Base-by-base conservation (phyloP, 371 early-diverging fungal species). In the Mucor circinelloides region DNA sequence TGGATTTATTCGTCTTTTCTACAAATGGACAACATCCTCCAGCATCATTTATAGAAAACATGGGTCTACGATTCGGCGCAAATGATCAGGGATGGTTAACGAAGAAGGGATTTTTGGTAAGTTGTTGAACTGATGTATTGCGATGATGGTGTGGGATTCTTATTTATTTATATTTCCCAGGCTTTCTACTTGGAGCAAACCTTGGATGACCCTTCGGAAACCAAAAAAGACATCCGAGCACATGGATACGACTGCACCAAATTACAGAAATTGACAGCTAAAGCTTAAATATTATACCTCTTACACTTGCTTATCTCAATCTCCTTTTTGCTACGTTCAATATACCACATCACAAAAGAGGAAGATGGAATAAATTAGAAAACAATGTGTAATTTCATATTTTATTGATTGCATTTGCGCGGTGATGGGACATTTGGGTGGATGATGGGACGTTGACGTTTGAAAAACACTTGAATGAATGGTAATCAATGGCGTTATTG, bases 171-270 rank as follows among this genome's bases (percentile, higher is more conserved):
- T 7, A 48, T 48, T 48, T 48, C 48, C 48, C 54, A 79, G 80
- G 84, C 82, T 55, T 88, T 88, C 64, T 88, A 85, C 68, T 71
- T 86, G 60, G 86, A 88, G 52, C 88, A 88, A 68, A 86, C 88
- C 0, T 64, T 88, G 28, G 88, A 80, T 59, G 88, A 88, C 58
- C 82, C 83, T 4, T 75, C 80, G n/a, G 88, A 88, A 69, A 88
- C 88, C 1, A 74, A 83, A 58, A 81, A 81, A 17, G 88, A 88
- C 65, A 73, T 88, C 44, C 72, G 72, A 54, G 84, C 80, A 44
- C 88, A 88, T 68, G 86, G 86, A 23, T 88, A 81, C 64, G 85
- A 88, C 68, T 79, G 81, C 2, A 71, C 71, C 38, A 70, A 71
- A 38, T 58, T 81, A 27, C 64, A 66, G 44, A 76, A 76, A 62